Evolutionary conservation across 192 early-diverging fungal species (phyloP).

Genomic region (Rhizophlyctis rosea): DNA sequence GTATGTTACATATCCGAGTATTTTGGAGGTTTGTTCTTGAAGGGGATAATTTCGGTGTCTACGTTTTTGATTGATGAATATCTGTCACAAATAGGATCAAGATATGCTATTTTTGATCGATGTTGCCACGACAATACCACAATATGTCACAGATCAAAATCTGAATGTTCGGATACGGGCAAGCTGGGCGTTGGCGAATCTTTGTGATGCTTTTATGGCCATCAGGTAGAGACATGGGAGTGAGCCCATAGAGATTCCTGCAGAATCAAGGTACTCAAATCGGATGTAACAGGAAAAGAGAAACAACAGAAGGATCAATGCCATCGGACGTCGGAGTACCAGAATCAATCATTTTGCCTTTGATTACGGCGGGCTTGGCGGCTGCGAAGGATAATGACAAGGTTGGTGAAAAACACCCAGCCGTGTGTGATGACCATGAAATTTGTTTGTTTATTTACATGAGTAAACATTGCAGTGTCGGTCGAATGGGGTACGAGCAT

Average conservation of each 20-base stretch:
- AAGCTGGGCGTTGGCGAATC: slow-evolving; percentile 76
- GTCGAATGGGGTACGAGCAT: slow-evolving; percentile 68
- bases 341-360: slow-evolving; percentile 38
- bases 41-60: not conserved
- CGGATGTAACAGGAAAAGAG: slow-evolving; percentile 10
- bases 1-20: slow-evolving; percentile 52
- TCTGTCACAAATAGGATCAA: slow-evolving; percentile 15
- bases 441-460: slow-evolving; percentile 6
- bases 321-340: slow-evolving; percentile 40
- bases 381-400: slow-evolving; percentile 73
- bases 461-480: slow-evolving; percentile 36
- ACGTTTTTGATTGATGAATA: not conserved
- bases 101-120: slow-evolving; percentile 58
- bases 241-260: no score
- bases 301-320: slow-evolving; percentile 12
- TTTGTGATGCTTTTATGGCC: slow-evolving; percentile 59
- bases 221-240: slow-evolving; percentile 25
- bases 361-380: slow-evolving; percentile 45
- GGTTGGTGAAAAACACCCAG: no score
- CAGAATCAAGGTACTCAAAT: no score
- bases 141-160: slow-evolving; percentile 48
- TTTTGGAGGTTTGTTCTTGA: slow-evolving; percentile 44
- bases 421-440: not conserved
- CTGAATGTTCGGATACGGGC: slow-evolving; percentile 63
- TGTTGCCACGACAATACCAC: slow-evolving; percentile 48